These are phyloP conservation scores for Leccinum longicurvipes DNA, from an alignment of 768 basidiomycete species.

Conservation along the genomic window DNA sequence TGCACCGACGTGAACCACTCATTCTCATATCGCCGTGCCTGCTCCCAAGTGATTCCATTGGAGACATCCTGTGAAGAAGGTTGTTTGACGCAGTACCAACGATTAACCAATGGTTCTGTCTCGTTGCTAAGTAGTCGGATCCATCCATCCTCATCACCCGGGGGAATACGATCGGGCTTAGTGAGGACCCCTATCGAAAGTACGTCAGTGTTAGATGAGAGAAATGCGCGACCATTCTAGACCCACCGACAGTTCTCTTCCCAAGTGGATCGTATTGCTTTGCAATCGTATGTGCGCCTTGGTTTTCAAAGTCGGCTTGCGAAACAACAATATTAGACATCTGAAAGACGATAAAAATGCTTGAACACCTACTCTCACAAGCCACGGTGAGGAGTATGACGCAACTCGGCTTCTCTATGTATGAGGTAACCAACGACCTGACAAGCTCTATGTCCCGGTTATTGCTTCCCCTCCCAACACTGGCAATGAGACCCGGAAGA, in stretches of 20 bases:
- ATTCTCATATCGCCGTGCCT: conserved; percentile 56
- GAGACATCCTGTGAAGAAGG: conserved; percentile 29
- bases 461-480: conserved; percentile 47
- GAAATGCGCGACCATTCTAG: conserved; percentile 43
- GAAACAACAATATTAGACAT: conserved; percentile 37
- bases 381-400: conserved; percentile 68
- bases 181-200: conserved; percentile 42
- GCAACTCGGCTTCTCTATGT: conserved; percentile 65
- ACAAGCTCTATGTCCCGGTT: conserved; percentile 60
- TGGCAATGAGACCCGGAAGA: conserved; percentile 62
- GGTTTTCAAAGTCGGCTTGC: conserved; percentile 78
- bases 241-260: conserved; percentile 64
- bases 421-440: conserved; percentile 50
- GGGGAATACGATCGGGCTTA: conserved; percentile 59
- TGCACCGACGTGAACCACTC: conserved; percentile 50
- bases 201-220: conserved; percentile 33
- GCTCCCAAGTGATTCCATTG: conserved; percentile 44
- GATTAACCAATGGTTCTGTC: conserved; percentile 28
- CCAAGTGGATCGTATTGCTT: conserved; percentile 60
- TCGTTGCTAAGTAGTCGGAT: conserved; percentile 54
- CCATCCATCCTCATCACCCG: conserved; percentile 41
- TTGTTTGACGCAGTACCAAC: conserved; percentile 42
- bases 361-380: conserved; percentile 24
- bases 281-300: conserved; percentile 67
- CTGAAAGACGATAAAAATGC: not conserved